Evolutionary conservation across 768 basidiomycete genomes (phyloP), one percentile per base, ranked within the genome.

Genomic region (Clavaria fumosa): DNA sequence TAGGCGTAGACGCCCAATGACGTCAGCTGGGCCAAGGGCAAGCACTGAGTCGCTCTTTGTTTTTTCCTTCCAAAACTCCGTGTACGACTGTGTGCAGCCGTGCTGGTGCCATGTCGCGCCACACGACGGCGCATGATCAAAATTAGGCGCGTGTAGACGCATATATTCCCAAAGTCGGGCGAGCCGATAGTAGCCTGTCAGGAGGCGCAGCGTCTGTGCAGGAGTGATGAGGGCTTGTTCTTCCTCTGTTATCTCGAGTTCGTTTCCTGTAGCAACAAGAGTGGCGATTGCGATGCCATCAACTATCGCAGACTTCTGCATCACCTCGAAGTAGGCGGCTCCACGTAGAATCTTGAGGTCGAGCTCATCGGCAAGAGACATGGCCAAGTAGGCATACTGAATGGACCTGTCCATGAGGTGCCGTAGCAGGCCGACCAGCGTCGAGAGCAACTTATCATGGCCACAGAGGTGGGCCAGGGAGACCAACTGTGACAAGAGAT

Each of bases 51-150:
- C 79, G 31, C 68, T 61, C 47, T 64, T 64, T 19, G 74, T 71
- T 54, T 76, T 78, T 46, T 81, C 78, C 54, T 76, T 78, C 80
- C 80, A 83, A 50, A 81, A 83, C 37, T 81, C 79, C 7, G 70
- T 50, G 78, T 79, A 83, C 39, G 71, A 71, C 52, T 78, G 77
- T 17, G 65, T 69, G 45, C 80, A 83, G 14, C 71, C 68, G 48
- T 78, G 74, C 75, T 77, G 75, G 47, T 78, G 73, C 76, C 78
- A 82, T 7, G 71, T 74, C 11, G 74, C 67, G 28, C 66, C 69
- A 46, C 80, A 81, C 3, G 69, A 57, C 5, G 67, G 52, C 2
- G 73, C 66, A 47, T 83, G 80, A 21, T 74, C 73, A 43, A 82
- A 78, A n/a, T 53, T 50, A 21, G 73, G 66, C 4, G 78, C 75